Evolutionary conservation across 768 basidiomycete species (phyloP), one percentile per base, ranked within the genome.

Genomic region (Amanita pseudoporphyria): DNA sequence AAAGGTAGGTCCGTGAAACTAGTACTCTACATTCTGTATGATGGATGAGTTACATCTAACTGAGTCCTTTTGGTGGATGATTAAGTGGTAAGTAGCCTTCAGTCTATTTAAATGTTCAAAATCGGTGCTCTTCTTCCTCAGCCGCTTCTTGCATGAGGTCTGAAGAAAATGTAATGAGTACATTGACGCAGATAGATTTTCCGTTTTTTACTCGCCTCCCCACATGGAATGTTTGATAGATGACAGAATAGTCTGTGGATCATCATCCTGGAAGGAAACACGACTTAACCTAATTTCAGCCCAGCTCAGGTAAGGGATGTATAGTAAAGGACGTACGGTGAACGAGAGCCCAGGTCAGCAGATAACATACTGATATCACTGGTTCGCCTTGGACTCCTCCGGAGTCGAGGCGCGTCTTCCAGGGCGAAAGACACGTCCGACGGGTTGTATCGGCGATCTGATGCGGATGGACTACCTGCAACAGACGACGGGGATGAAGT

Each of bases 191-290:
- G 26, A 3, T n/a, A 31, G 35, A n/a, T n/a, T n/a, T n/a, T 56
- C 14, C 51, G 26, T 36, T 39, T 19, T 6, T 21, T 41, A 64
- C 81, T 57, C 57, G 82, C 84, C 82, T 58, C 79, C 78, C 84
- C 84, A 86, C 45, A 78, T 69, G n/a, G 83, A 84, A 52, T 71
- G 74, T 53, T 82, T 74, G 66, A 84, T 75, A 9, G 81, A 75
- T 16, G 73, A 70, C 16, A 81, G 62, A 18, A 82, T 69, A 50
- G 75, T 67, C 52, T 74, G 70, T 2, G 70, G 67, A 52, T 76
- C 72, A 36, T 72, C 66, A 26, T 68, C 73, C 18, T 62, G 67
- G 63, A 65, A 68, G 55, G 62, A 72, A 33, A 60, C 57, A 10
- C 71, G 66, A 49, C 73, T 28, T 74, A 44, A 7, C 14, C 22